Evolutionary conservation across 176 grass and related monocot genomes (phyloP), one percentile per base, ranked within the genome.

Genomic region (Eleusine coracana): DNA sequence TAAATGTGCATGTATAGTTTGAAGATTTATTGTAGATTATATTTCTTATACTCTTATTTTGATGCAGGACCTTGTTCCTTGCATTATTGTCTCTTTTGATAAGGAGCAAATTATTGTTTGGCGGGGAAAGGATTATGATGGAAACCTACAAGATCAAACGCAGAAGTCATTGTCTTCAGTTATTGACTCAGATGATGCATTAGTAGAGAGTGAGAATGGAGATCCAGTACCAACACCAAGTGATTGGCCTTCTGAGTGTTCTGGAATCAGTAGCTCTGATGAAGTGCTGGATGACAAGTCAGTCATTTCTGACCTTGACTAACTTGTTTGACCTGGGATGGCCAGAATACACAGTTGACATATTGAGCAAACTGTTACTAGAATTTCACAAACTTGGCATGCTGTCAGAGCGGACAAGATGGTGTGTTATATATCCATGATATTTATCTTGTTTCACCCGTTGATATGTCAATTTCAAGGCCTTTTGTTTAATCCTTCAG

Each of bases 91-190:
- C 31, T 92, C 84, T 45, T 97, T 97, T 70, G 84, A 92, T 38
- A 94, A 89, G 73, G 95, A 90, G 50, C 95, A 97, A 75, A 97
- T 97, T 81, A 81, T 97, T 67, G 55, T 94, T 55, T 94, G 95
- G 95, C 88, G 88, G 79, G 92, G 95, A 74, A 94, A 89, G 34
- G 86, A 95, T 14, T 80, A 82, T 51, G 79, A 73, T 69, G 71
- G 81, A 55, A 55, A 37, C 81, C 59, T 82, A 50, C 23, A 87
- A 2, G 69, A 82, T 71, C 48, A 75, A 67, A 76, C 46, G 21
- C 86, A 82, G 21, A 80, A 86, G 54, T 23, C 76, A 27, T 58
- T 68, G 7, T 34, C 63, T 82, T n/a, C 83, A 28, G 73, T 39
- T 70, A 48, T 71, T 60, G 86, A 85, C 45, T 77, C 82, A 69